Conservation (phyloP, 352 stramenopile genomes). For the Phytophthora pistaciae region DNA sequence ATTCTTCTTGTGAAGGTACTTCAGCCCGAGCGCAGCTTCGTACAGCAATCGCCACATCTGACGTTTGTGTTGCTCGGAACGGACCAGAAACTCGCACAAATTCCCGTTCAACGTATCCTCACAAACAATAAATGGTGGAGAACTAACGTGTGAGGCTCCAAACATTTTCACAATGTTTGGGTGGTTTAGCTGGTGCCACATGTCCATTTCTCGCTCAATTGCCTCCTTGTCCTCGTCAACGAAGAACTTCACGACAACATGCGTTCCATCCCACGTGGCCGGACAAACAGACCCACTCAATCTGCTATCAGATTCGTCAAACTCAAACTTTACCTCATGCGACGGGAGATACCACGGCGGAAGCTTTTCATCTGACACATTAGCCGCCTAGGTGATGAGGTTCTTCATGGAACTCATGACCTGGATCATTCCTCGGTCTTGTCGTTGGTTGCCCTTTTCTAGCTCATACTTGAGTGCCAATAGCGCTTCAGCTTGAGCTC, state of each 20-base stretch:
- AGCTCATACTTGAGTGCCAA: slow-evolving; percentile 19
- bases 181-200: slow-evolving; percentile 41
- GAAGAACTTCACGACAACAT: slow-evolving; percentile 1
- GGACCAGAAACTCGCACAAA: not conserved
- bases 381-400: slow-evolving; percentile 11
- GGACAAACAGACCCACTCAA: no score
- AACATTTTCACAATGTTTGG: slow-evolving; percentile 45
- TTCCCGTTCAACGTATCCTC: not conserved
- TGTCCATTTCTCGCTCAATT: slow-evolving; percentile 30
- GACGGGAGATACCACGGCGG: slow-evolving; percentile 25
- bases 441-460: not conserved
- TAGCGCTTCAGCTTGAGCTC: slow-evolving; percentile 5
- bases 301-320: not conserved
- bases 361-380: not conserved
- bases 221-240: slow-evolving; percentile 1
- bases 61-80: no score
- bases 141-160: slow-evolving; percentile 35
- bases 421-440: not conserved
- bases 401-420: slow-evolving; percentile 8
- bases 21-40: no score
- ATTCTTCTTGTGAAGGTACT: no score
- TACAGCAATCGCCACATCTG: no score
- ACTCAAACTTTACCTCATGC: slow-evolving; percentile 19
- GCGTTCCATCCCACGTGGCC: no score
- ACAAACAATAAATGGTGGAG: not conserved